A percentile compares a stretch with the other conserved stretches of the same genome.
phyloP scores from a whole-genome alignment of 192 early-diverging fungal species.

The Backusella tuberculispora region DNA sequence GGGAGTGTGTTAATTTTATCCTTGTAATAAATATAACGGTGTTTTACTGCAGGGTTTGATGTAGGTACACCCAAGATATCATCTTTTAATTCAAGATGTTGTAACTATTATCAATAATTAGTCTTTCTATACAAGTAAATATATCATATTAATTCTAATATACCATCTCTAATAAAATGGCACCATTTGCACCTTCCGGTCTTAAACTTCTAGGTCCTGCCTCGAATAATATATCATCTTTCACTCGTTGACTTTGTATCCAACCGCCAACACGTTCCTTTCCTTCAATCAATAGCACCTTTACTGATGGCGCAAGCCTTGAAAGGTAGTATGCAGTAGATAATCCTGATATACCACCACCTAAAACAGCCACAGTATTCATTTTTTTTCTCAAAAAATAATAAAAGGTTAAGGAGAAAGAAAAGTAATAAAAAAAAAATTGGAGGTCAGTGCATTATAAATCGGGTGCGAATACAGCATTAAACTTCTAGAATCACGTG shows the following conservation, averaged over 20 bases:
- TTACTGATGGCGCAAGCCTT: conserved; percentile 43
- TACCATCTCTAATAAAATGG: conserved; percentile 79
- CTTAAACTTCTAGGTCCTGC: conserved; percentile 84
- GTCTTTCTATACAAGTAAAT: not conserved
- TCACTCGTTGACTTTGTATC: conserved; percentile 68
- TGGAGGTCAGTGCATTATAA: not conserved
- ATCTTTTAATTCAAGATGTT: conserved; percentile 65
- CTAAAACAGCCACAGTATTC: conserved; percentile 68
- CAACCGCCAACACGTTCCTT: conserved; percentile 81
- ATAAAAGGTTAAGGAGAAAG: not conserved
- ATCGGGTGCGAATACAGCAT: not conserved
- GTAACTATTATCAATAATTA: conserved; percentile 43
- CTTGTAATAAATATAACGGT: conserved; percentile 82
- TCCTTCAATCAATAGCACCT: conserved; percentile 77
- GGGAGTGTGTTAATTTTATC: conserved; percentile 73
- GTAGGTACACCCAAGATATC: conserved; percentile 62
- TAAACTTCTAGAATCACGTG: not conserved
- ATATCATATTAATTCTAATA: not conserved
- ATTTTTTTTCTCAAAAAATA: not conserved
- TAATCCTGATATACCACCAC: conserved; percentile 92
- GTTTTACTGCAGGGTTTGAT: conserved; percentile 70
- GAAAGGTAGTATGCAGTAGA: conserved; percentile 81
- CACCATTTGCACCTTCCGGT: conserved; percentile 67
- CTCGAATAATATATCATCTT: conserved; percentile 64
- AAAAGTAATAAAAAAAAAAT: not conserved